Percentiles rank a stretch among this genome's conserved stretches.
Conservation (phyloP, 441 rosid species). For the Flueggea neowawraea region DNA sequence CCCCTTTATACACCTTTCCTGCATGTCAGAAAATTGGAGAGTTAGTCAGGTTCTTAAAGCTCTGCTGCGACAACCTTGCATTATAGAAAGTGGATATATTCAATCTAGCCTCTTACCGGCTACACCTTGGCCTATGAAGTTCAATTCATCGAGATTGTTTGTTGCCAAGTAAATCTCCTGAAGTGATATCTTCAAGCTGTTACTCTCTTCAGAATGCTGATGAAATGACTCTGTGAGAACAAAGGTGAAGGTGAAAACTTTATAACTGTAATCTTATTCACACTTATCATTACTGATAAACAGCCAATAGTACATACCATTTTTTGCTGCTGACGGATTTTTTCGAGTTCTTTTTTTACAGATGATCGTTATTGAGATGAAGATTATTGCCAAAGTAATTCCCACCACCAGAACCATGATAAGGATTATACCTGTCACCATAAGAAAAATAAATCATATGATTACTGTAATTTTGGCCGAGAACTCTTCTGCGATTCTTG, state of each 20-base stretch:
- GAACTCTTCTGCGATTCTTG: neutral
- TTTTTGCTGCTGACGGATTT: slow-evolving; percentile 10
- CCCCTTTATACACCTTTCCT: slow-evolving; percentile 62
- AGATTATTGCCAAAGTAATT: slow-evolving; percentile 17
- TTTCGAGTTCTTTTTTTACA: slow-evolving; percentile 11
- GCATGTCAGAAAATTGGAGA: slow-evolving; percentile 5
- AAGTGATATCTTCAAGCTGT: slow-evolving; percentile 29
- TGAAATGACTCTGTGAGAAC: slow-evolving; percentile 18
- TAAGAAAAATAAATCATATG: slow-evolving; percentile 4
- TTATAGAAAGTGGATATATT: neutral
- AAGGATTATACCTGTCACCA: slow-evolving; percentile 26
- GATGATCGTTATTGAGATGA: slow-evolving; percentile 25
- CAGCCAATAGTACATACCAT: slow-evolving; percentile 19
- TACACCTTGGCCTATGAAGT: slow-evolving; percentile 62
- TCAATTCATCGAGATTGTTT: slow-evolving; percentile 37
- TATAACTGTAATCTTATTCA: neutral
- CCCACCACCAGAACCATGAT: slow-evolving; percentile 23
- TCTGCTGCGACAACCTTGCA: slow-evolving; percentile 15
- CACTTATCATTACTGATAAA: neutral
- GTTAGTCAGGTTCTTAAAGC: neutral
- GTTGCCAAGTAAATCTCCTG: slow-evolving; percentile 49
- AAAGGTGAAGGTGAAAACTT: slow-evolving; percentile 1
- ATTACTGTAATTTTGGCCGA: neutral
- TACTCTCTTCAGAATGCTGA: slow-evolving; percentile 17
- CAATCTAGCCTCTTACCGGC: slow-evolving; percentile 36